Evolutionary conservation across 257 asterid genomes (phyloP), one percentile per base, ranked within the genome.

Genomic region (Solanum arcanum): DNA sequence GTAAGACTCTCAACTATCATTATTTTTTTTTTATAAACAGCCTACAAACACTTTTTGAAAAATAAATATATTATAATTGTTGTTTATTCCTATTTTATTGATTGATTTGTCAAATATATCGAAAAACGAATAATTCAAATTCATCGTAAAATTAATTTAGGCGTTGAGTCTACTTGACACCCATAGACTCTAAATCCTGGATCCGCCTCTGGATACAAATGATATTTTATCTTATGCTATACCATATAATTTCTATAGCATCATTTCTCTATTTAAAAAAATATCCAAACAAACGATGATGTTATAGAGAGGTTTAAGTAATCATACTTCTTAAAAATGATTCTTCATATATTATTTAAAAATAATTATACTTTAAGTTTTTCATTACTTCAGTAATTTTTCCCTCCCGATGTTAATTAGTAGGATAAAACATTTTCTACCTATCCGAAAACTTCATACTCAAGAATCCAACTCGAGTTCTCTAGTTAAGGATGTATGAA

Each of bases 391-490:
- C 35, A 5, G 25, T 25, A 66, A 66, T 12, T 12, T 25, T 25
- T 25, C 1, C 35, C 35, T 5, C 4, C 18, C 4, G 3, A 25
- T 25, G 20, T 14, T 47, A 47, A 12, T 25, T 2, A 6, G 9
- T 5, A 25, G 23, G 23, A 12, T 68, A 68, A 68, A 31, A 27
- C 1, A 68, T 14, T 29, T 68, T 68, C 41, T 29, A 68, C 1
- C 12, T 29, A 7, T 37, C 7, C 15, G 41, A 69, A 6, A 3
- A 69, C 75, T 29, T 14, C 75, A 69, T 29, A 14, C 11, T 6
- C 10, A 1, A 2, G 2, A 68, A 15, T 14, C 0, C 6, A 29
- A 15, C 5, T 0, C 0, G 1, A 69, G 5, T 14, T 2, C 3
- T 13, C 12, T 14, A 15, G 21, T 29, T 23, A 27, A 14, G 10